Base-by-base conservation (phyloP, 2,329 filamentous ascomycete genomes). In the Colletotrichum godetiae region DNA sequence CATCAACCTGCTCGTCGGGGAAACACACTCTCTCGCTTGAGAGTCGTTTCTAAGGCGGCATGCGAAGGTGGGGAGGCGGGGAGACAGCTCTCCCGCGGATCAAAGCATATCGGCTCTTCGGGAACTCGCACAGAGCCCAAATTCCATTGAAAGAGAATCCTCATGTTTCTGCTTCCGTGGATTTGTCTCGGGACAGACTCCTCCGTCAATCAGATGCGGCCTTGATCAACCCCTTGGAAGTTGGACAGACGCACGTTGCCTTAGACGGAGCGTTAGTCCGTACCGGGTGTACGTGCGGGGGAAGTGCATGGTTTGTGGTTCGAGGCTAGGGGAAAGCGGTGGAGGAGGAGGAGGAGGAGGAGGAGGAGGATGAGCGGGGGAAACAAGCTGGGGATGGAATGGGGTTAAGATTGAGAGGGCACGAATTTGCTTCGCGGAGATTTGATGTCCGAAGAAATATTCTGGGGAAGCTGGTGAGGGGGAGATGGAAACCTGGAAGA, bases 201-300 rank as follows among this genome's bases (percentile, higher is more conserved):
- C 33, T 57, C 62, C 62, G 62, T 46, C 15, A 42, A 31, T 57
- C 52, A 31, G 62, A 57, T 65, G 13, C 62, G 24, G 52, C 52
- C 53, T 56, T 29, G 62, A 31, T 62, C n/a, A 15, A 56, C 1
- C 7, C 33, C 31, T 12, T 55, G 11, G 15, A n/a, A 27, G 29
- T 29, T 29, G 27, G 27, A 52, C 19, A 24, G 11, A 35, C 13
- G 31, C 29, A 33, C 22, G 13, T 64, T 55, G 62, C 62, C 62
- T 22, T n/a, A 27, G 27, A n/a, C 24, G 42, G 1, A n/a, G 6
- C 31, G 42, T 31, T 31, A 22, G 61, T 22, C 27, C 12, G 49
- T 56, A 42, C 13, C 19, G 55, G 52, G 29, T 22, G 7, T 15
- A 33, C 10, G 62, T 53, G 61, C 61, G 62, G 52, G 62, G 62